Conservation (phyloP, 495 filamentous ascomycete species). For the Tuber indicum region DNA sequence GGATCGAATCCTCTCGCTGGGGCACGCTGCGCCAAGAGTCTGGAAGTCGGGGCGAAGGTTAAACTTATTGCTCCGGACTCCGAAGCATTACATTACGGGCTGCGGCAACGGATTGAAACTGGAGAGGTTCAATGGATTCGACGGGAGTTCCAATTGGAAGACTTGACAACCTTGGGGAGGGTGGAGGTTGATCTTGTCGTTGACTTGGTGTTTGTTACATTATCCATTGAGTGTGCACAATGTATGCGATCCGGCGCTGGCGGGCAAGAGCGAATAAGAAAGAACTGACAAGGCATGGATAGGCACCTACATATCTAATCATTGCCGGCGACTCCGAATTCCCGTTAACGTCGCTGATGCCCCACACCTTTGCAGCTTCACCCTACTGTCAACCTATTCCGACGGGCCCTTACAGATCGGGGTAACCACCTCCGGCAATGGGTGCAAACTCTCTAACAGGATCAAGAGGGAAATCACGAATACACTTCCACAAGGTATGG, state of each 20-base stretch:
- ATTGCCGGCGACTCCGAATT: slow-evolving; percentile 73
- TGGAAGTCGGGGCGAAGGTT: slow-evolving; percentile 80
- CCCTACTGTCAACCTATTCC: slow-evolving; percentile 75
- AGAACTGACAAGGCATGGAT: slow-evolving; percentile 33
- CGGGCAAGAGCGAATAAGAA: slow-evolving; percentile 50
- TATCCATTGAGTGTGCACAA: slow-evolving; percentile 14
- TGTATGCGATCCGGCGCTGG: slow-evolving; percentile 46
- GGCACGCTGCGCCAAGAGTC: slow-evolving; percentile 68
- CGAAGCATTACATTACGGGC: slow-evolving; percentile 60
- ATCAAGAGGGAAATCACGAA: slow-evolving; percentile 81
- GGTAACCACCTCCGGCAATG: slow-evolving; percentile 89
- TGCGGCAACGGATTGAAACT: slow-evolving; percentile 65
- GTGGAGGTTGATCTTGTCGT: slow-evolving; percentile 71
- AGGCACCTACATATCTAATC: slow-evolving; percentile 58
- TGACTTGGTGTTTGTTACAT: slow-evolving; percentile 86
- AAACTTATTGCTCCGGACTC: slow-evolving; percentile 70
- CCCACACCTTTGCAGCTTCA: slow-evolving; percentile 75
- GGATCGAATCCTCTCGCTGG: slow-evolving; percentile 82
- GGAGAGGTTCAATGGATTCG: slow-evolving; percentile 66
- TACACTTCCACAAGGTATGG: slow-evolving; percentile 71
- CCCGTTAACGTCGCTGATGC: slow-evolving; percentile 90
- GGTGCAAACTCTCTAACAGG: slow-evolving; percentile 89
- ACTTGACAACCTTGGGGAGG: slow-evolving; percentile 69
- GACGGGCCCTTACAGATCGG: slow-evolving; percentile 93
- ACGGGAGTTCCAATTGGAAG: slow-evolving; percentile 62